These are phyloP conservation scores for Acacia crassicarpa DNA, from an alignment of 306 rosid species.

Conservation along the genomic window DNA sequence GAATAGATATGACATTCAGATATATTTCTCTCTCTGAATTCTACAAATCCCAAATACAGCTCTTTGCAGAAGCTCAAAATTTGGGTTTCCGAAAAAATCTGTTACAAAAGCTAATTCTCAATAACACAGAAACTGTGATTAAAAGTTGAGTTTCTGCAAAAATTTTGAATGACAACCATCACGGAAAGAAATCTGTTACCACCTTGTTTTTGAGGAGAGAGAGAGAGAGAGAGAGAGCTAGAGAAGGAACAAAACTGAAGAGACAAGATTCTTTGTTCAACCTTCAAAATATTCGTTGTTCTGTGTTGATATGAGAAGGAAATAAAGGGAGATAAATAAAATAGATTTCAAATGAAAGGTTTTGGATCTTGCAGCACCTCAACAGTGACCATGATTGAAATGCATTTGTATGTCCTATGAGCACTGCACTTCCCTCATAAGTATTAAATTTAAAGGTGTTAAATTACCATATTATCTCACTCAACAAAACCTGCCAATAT, in stretches of 20 bases:
- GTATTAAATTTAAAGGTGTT: background rate
- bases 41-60: background rate
- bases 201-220: no score
- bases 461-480: background rate
- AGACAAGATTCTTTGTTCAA: background rate
- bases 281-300: background rate
- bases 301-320: background rate
- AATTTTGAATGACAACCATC: background rate
- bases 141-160: background rate
- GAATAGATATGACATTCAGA: no score
- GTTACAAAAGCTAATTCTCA: background rate
- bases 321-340: background rate
- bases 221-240: background rate
- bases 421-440: background rate
- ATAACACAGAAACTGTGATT: background rate
- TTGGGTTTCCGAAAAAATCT: background rate
- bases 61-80: background rate
- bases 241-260: background rate
- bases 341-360: background rate
- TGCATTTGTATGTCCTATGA: background rate
- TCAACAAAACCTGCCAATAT: background rate
- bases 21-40: no score
- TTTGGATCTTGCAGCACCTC: background rate
- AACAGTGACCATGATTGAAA: no score
- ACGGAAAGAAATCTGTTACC: background rate